Base-by-base conservation (phyloP, 2,329 filamentous ascomycete genomes). In the Monilinia laxa region DNA sequence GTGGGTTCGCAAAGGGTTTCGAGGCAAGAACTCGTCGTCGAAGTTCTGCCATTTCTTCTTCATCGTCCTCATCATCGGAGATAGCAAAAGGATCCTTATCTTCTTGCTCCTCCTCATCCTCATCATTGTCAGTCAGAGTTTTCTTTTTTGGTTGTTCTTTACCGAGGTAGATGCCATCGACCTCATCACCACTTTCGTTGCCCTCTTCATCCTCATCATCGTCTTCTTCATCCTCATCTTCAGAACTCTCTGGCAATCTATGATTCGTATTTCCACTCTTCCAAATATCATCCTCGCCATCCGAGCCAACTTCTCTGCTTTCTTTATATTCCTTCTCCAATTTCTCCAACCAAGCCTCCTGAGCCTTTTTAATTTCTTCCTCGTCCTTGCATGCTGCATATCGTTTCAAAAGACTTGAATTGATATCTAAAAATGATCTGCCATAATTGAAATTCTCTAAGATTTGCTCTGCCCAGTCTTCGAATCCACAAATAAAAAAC, bases 401-500 rank as follows among this genome's bases (percentile, higher is more conserved):
- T 67, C 87, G 86, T 77, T 90, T 92, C 31, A 99, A 78, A 23
- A 98, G 79, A 62, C 88, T 88, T 2, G 86, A 83, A 76, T 99
- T 99, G 79, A 99, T 99, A 64, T 96, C 87, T 31, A 99, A 78
- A 75, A 99, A 99, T 0, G 92, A 88, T 67, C 87, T 81, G 0
- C 95, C 95, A 75, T 99, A 99, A 3, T 89, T 89, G 75, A 99
- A 99, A 2, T 91, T 90, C 70, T 86, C 86, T 38, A 99, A 80
- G 1, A 96, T 87, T 70, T 92, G 86, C 75, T 90, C 87, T 0
- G 95, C 94, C 95, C 95, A 99, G 62, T 97, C 94, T 9, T 85
- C 78, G 74, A 95, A 92, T 5, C 95, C 92, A 73, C 94, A 98
- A 70, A 99, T 99, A 74, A 86, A 91, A 76, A 96, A 99, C 28